Conservation (phyloP, 345 rosid genomes). For the Anacardium occidentale region DNA sequence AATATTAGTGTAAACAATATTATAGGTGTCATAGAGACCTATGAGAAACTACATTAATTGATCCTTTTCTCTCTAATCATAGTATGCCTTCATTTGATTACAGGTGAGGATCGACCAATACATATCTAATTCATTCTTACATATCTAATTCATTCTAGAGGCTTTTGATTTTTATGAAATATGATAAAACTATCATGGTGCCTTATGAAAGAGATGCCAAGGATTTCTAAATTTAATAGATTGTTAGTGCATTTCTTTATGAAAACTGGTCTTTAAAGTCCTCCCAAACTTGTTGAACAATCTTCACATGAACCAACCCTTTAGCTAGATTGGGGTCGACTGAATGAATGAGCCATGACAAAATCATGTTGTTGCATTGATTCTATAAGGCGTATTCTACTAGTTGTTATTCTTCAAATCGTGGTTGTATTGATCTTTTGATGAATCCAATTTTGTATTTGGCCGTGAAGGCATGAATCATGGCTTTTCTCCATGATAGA, state of each 20-base stretch:
- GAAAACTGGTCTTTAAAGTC: slow-evolving; percentile 19
- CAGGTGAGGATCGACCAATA: background rate
- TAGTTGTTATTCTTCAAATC: background rate
- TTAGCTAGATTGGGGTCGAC: too few relatives aligned
- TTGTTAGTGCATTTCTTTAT: slow-evolving; percentile 18
- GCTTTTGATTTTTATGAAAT: too few relatives aligned
- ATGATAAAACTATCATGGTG: too few relatives aligned
- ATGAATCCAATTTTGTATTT: background rate
- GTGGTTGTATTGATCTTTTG: background rate
- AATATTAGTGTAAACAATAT: background rate
- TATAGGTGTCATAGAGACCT: background rate
- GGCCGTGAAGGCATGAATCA: background rate
- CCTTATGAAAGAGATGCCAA: too few relatives aligned
- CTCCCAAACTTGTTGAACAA: slow-evolving; percentile 16
- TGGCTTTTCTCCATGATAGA: background rate
- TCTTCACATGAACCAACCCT: too few relatives aligned
- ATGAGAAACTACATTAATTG: background rate
- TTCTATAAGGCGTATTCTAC: too few relatives aligned
- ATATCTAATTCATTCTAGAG: too few relatives aligned
- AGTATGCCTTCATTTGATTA: background rate
- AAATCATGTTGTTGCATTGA: too few relatives aligned
- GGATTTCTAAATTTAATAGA: too few relatives aligned
- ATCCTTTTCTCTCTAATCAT: slow-evolving; percentile 6
- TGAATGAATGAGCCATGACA: too few relatives aligned
- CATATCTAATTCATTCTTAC: background rate